phyloP scores from a whole-genome alignment of 345 rosid genomes.

The Noccaea caerulescens region DNA sequence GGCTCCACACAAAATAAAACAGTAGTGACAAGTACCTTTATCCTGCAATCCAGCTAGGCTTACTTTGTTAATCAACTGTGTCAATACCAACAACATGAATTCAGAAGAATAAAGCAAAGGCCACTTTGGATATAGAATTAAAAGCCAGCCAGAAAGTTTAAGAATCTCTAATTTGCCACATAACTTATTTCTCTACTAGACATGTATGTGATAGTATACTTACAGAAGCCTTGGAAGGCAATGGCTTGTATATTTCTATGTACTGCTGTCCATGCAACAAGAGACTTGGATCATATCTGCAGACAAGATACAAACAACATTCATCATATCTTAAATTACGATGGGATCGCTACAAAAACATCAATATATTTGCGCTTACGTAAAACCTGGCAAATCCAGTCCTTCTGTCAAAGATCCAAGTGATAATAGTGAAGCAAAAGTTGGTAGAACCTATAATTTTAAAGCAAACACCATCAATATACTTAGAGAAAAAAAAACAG shows the following conservation, averaged over 20 bases:
- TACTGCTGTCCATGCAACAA: slow-evolving; percentile 91
- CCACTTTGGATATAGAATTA: slow-evolving; percentile 4
- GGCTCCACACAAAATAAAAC: neutral
- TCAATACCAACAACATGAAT: slow-evolving; percentile 24
- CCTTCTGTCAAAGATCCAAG: slow-evolving; percentile 42
- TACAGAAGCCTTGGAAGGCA: slow-evolving; percentile 75
- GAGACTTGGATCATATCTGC: slow-evolving; percentile 73
- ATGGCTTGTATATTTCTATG: slow-evolving; percentile 75
- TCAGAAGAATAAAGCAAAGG: neutral
- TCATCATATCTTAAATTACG: neutral
- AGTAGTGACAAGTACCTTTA: slow-evolving; percentile 58
- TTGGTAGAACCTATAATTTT: slow-evolving; percentile 69
- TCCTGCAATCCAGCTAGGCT: slow-evolving; percentile 86
- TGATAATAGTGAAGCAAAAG: slow-evolving; percentile 68
- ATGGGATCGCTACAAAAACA: neutral
- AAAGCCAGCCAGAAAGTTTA: slow-evolving; percentile 7
- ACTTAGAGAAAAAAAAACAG: too few relatives aligned
- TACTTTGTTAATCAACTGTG: slow-evolving; percentile 70
- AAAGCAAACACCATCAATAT: neutral
- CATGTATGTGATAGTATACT: slow-evolving; percentile 34
- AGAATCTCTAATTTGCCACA: neutral
- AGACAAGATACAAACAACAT: slow-evolving; percentile 20
- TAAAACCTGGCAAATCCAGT: slow-evolving; percentile 57
- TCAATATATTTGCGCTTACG: slow-evolving; percentile 48
- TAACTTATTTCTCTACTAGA: neutral